Evolutionary conservation across 768 basidiomycete species (phyloP), one percentile per base, ranked within the genome.

Genomic region (Lactarius indigo): DNA sequence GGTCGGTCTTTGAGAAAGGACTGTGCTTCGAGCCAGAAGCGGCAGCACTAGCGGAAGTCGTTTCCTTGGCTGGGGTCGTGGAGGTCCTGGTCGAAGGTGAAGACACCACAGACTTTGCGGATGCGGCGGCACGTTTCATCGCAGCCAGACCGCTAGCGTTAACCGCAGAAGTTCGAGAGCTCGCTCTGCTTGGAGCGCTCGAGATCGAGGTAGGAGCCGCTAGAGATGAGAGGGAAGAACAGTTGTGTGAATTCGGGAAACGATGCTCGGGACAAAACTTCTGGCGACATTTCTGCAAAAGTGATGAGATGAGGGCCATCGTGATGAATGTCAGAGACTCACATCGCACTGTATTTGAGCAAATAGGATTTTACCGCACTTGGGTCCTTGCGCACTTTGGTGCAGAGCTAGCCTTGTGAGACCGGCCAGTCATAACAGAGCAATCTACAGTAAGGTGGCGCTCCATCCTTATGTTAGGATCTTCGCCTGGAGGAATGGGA

Each of bases 381-480:
- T 87, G 17, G 76, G 78, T 71, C 80, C 80, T 78, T 1, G 84
- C 85, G 75, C 89, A 92, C 30, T 81, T 74, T 1, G 87, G 90
- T 65, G 79, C 79, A 20, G 84, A 79, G 66, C 76, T 81, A 41
- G 76, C 66, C 69, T 76, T 79, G 64, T 79, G 81, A 23, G 81
- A 75, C 73, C 81, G 85, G 8, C 90, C 91, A 0, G 86, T 89
- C 79, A 87, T 85, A 41, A 86, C 86, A 15, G 83, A 82, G 71
- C 92, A 94, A 55, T 88, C 87, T 0, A 72, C 79, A 28, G 73
- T 78, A 69, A 95, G 83, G 74, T 94, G 92, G 0, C 79, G 77
- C 70, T 94, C 91, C 89, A 95, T 92, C 57, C 87, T 84, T 50
- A 85, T 76, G 70, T 94, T 94, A 13, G 92, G 90, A 72, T 94